A percentile compares a stretch with the other conserved stretches of the same genome.
Evolutionary conservation across 2,329 filamentous ascomycete genomes (phyloP).

Genomic region (Aplosporella prunicola): DNA sequence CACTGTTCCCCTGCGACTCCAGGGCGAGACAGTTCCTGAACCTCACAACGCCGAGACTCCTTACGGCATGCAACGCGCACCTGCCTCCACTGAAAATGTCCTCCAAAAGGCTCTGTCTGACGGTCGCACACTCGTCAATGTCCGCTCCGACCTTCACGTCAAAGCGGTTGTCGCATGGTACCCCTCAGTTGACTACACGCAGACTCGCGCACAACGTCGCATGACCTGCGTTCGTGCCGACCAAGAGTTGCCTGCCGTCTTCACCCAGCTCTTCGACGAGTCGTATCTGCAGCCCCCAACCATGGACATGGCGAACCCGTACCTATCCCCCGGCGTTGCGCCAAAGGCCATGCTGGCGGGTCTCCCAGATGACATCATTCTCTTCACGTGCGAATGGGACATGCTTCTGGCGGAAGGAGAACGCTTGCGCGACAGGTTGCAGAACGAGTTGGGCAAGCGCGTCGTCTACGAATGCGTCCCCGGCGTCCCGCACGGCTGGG

Average conservation of each 20-base stretch:
- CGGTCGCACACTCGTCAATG: constrained; percentile 9
- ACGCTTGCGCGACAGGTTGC: constrained; percentile 51
- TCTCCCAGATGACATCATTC: constrained; percentile 50
- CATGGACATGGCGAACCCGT: constrained; percentile 47
- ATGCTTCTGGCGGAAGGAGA: constrained; percentile 56
- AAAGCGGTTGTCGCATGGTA: constrained; percentile 53
- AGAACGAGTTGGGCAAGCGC: constrained; percentile 42
- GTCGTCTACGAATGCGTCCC: constrained; percentile 50
- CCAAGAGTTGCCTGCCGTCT: constrained; percentile 41
- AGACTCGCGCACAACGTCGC: constrained; percentile 49
- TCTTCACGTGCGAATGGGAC: constrained; percentile 57
- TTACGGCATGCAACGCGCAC: constrained; percentile 6
- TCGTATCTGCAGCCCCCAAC: constrained; percentile 39
- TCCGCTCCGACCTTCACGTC: constrained; percentile 35
- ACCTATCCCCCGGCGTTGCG: constrained; percentile 50
- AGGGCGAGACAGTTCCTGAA: constrained; percentile 33
- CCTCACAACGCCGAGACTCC: constrained; percentile 17
- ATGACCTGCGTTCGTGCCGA: constrained; percentile 45
- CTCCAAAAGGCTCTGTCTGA: constrained; percentile 7
- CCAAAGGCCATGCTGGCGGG: constrained; percentile 43
- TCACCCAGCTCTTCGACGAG: constrained; percentile 44
- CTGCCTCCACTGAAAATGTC: constrained; percentile 6
- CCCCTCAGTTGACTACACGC: constrained; percentile 52
- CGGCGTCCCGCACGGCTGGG: constrained; percentile 55
- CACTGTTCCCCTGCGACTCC: constrained; percentile 50